A percentile compares a stretch with the other conserved stretches of the same genome.
These are phyloP conservation scores for Chlamydomonas eustigma DNA, from an alignment of 139 green algal genomes.

Conservation along the genomic window DNA sequence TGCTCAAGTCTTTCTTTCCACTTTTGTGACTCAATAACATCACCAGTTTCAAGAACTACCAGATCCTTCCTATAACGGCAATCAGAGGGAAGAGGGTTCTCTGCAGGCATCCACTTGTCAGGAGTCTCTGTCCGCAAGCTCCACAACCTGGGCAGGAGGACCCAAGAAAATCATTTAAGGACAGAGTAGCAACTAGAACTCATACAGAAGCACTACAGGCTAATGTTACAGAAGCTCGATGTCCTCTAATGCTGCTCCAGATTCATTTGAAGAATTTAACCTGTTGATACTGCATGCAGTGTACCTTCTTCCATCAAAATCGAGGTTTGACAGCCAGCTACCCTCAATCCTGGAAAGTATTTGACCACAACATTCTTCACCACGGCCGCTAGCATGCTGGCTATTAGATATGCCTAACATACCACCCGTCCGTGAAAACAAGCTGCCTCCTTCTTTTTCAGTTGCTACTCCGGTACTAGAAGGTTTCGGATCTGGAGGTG, in stretches of 20 bases:
- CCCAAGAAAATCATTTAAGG: neutral
- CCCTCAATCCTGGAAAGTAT: conserved; percentile 43
- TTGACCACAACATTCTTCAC: conserved; percentile 2
- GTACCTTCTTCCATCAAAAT: conserved; percentile 57
- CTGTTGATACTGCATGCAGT: neutral
- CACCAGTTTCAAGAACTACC: conserved; percentile 22
- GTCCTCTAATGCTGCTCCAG: neutral
- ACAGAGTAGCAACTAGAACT: neutral
- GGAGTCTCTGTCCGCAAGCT: conserved; percentile 35
- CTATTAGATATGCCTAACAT: neutral
- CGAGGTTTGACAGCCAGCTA: conserved; percentile 78
- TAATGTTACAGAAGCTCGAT: neutral
- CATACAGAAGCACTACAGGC: neutral
- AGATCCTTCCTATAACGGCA: conserved; percentile 59
- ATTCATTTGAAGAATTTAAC: neutral
- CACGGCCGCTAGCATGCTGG: neutral
- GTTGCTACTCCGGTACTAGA: no score
- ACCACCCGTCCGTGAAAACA: neutral
- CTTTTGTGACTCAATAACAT: conserved; percentile 28
- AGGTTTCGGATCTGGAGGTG: no score
- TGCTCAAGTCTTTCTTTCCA: conserved; percentile 44
- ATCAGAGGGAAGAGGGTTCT: conserved; percentile 56
- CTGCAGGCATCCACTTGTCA: conserved; percentile 40
- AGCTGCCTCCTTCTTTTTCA: neutral
- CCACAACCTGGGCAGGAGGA: conserved; percentile 50